These are phyloP conservation scores for Themeda triandra DNA, from an alignment of 176 grass and related monocot genomes.

Conservation along the genomic window DNA sequence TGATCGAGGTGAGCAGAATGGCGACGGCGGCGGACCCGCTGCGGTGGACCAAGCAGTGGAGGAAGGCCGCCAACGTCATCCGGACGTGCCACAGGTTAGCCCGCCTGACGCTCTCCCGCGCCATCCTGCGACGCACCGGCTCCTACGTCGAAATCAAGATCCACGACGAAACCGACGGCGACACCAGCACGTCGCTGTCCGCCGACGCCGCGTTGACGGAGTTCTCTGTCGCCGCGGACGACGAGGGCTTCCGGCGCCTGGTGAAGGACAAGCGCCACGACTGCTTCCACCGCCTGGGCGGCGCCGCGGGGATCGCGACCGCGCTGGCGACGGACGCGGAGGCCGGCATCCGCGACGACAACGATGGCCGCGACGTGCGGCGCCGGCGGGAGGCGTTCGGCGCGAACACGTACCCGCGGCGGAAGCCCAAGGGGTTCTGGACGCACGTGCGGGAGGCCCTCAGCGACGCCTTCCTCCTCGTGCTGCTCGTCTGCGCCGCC, in stretches of 20 bases:
- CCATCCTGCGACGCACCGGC: background rate
- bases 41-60: conserved; percentile 39
- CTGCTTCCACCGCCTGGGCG: conserved; percentile 40
- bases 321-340: conserved; percentile 34
- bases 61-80: conserved; percentile 41
- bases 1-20: background rate
- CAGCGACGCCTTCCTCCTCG: conserved; percentile 56
- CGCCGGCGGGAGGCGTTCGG: conserved; percentile 49
- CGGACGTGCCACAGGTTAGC: conserved; percentile 29
- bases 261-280: conserved; percentile 38
- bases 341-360: conserved; percentile 26
- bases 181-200: no score
- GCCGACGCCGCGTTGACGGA: background rate
- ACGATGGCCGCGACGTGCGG: conserved; percentile 11
- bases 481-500: conserved; percentile 51
- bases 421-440: conserved; percentile 56
- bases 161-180: background rate
- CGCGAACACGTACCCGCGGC: conserved; percentile 54
- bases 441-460: conserved; percentile 54
- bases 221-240: background rate
- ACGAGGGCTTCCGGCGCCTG: conserved; percentile 31
- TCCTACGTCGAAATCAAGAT: conserved; percentile 41
- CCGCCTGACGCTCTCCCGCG: background rate
- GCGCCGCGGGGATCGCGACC: background rate
- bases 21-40: background rate